These are phyloP conservation scores for Arthromyces matolae DNA, from an alignment of 768 basidiomycete species.

Conservation along the genomic window DNA sequence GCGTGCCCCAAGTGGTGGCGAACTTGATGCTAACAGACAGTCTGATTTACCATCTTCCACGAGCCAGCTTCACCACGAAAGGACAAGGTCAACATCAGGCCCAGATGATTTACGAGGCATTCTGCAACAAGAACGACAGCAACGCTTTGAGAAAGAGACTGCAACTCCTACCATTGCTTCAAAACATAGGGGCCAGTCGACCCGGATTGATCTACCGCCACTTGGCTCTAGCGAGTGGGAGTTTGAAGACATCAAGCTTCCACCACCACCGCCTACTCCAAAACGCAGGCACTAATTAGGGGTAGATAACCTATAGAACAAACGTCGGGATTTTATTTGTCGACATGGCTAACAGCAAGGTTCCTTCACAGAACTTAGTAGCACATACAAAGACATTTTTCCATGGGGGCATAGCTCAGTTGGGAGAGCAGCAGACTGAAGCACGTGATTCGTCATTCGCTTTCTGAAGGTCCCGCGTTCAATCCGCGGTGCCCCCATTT, in stretches of 20 bases:
- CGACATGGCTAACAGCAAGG: too few relatives aligned
- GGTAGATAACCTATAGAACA: too few relatives aligned
- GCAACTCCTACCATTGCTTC: neutral
- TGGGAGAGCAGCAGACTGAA: constrained; percentile 15
- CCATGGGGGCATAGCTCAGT: constrained; percentile 14
- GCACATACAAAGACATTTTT: neutral
- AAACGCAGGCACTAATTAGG: too few relatives aligned
- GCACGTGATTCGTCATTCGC: neutral
- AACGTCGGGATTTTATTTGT: too few relatives aligned
- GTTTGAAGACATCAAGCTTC: constrained; percentile 45
- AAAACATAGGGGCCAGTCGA: constrained; percentile 19
- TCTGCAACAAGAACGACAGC: neutral
- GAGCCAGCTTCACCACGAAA: too few relatives aligned
- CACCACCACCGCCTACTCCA: constrained; percentile 26
- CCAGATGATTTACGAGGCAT: neutral
- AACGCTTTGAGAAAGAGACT: neutral
- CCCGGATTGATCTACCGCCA: constrained; percentile 41
- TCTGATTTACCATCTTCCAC: too few relatives aligned
- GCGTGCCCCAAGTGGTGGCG: neutral
- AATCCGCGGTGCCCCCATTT: constrained; percentile 11
- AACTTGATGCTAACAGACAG: too few relatives aligned
- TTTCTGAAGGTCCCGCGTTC: constrained; percentile 14
- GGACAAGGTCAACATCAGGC: too few relatives aligned
- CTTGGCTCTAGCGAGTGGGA: constrained; percentile 52
- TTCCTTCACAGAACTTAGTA: neutral